Base-by-base conservation (phyloP, 169 alveolate species). In the Besnoitia besnoiti region DNA sequence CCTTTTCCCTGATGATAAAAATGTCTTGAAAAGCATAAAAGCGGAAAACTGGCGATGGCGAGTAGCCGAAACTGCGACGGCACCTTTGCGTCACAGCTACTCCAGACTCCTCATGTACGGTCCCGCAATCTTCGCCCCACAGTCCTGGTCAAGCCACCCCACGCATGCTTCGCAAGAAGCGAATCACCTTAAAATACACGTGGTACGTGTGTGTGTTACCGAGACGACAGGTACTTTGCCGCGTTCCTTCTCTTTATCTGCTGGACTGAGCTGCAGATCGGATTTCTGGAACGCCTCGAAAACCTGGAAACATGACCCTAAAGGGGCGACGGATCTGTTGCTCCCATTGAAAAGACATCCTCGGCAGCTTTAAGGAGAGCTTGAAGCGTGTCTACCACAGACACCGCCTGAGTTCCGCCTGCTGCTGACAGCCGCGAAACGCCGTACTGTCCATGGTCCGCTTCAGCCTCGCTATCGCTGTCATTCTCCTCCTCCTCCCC, bases 301-400 rank as follows among this genome's bases (percentile, higher is more conserved):
- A 16, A 51, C 24, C 67, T 51, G 14, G 24, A 14, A 51, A 51
- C 14, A 51, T 24, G 24, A 14, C 67, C n/a, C 24, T 24, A 51
- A 14, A 51, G 24, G n/a, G 67, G 67, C 14, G 67, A 51, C n/a
- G n/a, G 14, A 1, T 19, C 82, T 19, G 47, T 42, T 8, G 82
- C n/a, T 3, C 82, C 82, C 82, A 73, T 73, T n/a, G 82, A 73
- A 73, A 73, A 73, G 46, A 73, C 82, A n/a, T 73, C 82, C n/a
- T 73, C 82, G 2, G 82, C 82, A 1, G 82, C 82, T 73, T 73
- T 73, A 10, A 73, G 46, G 12, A 73, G 82, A 73, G 82, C 82
- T 16, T 73, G 82, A 5, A 73, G 82, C 21, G 82, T 73, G 46
- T 73, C 82, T 0, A 73, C 82, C 3, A 73, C 82, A n/a, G 46